Evolutionary conservation across 257 asterid genomes (phyloP), one percentile per base, ranked within the genome.

Genomic region (Salvia rosmarinus): DNA sequence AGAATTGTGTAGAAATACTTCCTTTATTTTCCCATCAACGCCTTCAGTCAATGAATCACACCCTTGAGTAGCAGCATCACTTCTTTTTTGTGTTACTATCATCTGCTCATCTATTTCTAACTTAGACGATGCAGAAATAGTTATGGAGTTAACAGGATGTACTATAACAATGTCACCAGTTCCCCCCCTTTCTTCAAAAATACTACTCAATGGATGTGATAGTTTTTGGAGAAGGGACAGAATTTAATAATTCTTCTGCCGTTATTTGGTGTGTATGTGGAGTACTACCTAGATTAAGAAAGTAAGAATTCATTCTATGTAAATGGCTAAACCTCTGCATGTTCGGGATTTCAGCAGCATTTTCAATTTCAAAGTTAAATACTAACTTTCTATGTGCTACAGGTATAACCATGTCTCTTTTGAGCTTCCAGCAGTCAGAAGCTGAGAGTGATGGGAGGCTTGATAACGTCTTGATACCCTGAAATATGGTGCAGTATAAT

Each of bases 101-200:
- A 67, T 79, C 58, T 79, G 60, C 55, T 78, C 73, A 73, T 82
- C 82, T 68, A 75, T 73, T 66, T 75, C 82, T 68, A 62, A 25
- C 71, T 66, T 69, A 67, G 80, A 68, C 68, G 78, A 57, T 19
- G 76, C 57, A 58, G 76, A 17, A 28, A 59, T 65, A 68, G 71
- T 57, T 21, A 14, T 47, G 75, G 51, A 67, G 58, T 70, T 70
- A 40, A 60, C 37, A 46, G 55, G 67, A 61, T 43, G 72, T 64
- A 67, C 55, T 37, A 39, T 76, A 71, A 78, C 84, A 71, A 69
- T 14, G 52, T 68, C 65, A 16, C 71, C 67, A 64, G 62, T 66
- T 70, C 55, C 72, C 70, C 73, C 67, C 61, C 77, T 72, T 46
- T 50, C 75, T 67, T 60, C 84, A 11, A 75, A 65, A 76, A 66